phyloP scores from a whole-genome alignment of 495 filamentous ascomycete species.

The Hypoxylon intermedium region DNA sequence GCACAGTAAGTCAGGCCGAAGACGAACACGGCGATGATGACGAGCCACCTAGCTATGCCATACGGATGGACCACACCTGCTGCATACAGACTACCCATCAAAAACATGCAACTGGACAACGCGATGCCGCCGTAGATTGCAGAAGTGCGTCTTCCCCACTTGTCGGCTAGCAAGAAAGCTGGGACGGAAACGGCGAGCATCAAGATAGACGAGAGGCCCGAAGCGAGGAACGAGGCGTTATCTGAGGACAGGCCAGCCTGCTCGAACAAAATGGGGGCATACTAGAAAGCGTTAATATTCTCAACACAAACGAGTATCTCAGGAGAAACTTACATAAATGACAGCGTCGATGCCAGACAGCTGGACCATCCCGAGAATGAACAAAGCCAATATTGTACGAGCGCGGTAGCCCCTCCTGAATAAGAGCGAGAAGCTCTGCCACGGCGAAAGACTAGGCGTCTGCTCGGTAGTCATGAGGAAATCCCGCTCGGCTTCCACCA shows the following conservation, averaged over 20 bases:
- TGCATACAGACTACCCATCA: slow-evolving; percentile 57
- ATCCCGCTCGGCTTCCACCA: slow-evolving; percentile 56
- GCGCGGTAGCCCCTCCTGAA: slow-evolving; percentile 52
- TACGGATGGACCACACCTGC: slow-evolving; percentile 52
- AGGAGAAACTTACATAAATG: slow-evolving; percentile 52
- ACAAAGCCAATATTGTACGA: slow-evolving; percentile 53
- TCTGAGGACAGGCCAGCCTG: slow-evolving; percentile 55
- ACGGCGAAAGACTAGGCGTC: slow-evolving; percentile 46
- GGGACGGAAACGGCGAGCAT: slow-evolving; percentile 57
- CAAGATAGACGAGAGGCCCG: slow-evolving; percentile 58
- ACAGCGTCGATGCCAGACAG: slow-evolving; percentile 60
- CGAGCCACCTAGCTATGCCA: slow-evolving; percentile 59
- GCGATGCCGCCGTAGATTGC: slow-evolving; percentile 63
- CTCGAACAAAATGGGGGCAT: slow-evolving; percentile 60
- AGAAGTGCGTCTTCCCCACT: slow-evolving; percentile 66
- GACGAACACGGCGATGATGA: slow-evolving; percentile 63
- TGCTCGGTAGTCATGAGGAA: slow-evolving; percentile 45
- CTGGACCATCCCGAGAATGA: slow-evolving; percentile 59
- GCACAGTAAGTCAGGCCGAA: slow-evolving; percentile 46
- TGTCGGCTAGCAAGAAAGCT: slow-evolving; percentile 63
- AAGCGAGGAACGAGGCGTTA: slow-evolving; percentile 58
- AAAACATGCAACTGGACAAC: slow-evolving; percentile 44
- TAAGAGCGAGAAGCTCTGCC: slow-evolving; percentile 36
- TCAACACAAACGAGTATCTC: not conserved
- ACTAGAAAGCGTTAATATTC: slow-evolving; percentile 42